Base-by-base conservation (phyloP, 2,329 filamentous ascomycete genomes). In the Sporothrix pallida region DNA sequence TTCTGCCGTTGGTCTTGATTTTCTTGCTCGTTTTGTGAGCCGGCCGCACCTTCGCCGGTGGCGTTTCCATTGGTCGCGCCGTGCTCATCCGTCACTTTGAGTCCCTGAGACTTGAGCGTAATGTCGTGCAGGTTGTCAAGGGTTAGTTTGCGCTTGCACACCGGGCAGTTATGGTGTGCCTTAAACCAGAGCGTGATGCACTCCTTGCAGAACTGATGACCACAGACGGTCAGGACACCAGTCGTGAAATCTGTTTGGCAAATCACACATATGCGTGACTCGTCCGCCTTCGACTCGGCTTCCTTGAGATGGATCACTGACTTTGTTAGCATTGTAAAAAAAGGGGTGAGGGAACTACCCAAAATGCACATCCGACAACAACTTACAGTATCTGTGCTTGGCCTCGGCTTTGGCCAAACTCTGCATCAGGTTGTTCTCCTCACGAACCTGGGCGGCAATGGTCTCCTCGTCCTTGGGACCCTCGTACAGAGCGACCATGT, bases 141-240 rank as follows among this genome's bases (percentile, higher is more conserved):
- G 42, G 84, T 86, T 7, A 98, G 83, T 1, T 84, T 84, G 63
- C 86, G 87, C 80, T 97, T 97, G 85, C 96, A 99, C 5, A 93
- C 87, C 0, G 95, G 95, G 78, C 95, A 98, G 70, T 89, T 95
- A 20, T 86, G 88, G 77, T 94, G 90, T 46, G 88, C 85, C 73
- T 84, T 86, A 84, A 92, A 93, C 96, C 96, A 98, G 13, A 90
- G 78, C 52, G 86, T 86, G 77, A 98, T 91, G 81, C 96, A 98
- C 42, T 93, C 92, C 78, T 93, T 94, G 84, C 95, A 98, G 80
- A 94, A 98, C 76, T 94, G 90, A 79, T 99, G 96, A 0, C 95
- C 95, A 80, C 96, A 98, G 0, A 94, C 88, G 0, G 95, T 98
- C 75, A 95, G 85, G 71, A 92, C 89, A 71, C 95, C 95, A n/a